phyloP scores from a whole-genome alignment of 306 rosid species.

The Lagenaria siceraria region DNA sequence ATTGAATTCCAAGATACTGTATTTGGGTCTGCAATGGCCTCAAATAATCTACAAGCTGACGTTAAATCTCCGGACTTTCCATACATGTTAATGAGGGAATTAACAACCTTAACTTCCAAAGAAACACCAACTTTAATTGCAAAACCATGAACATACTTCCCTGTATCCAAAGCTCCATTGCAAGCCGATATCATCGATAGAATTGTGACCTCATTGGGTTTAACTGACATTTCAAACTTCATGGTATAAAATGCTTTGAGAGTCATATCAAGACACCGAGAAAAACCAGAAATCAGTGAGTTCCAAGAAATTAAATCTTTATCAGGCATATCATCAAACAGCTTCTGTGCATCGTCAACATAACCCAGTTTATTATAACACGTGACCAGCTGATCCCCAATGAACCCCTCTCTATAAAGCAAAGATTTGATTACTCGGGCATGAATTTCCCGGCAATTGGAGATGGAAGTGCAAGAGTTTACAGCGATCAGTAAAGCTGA shows the following conservation, averaged over 20 bases:
- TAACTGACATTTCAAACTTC: constrained; percentile 24
- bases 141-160: constrained; percentile 48
- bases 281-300: constrained; percentile 53
- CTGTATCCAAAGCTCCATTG: constrained; percentile 26
- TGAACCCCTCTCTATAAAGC: constrained; percentile 48
- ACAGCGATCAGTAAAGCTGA: constrained; percentile 33
- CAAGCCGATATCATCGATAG: constrained; percentile 51
- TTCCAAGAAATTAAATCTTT: constrained; percentile 64
- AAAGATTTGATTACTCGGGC: constrained; percentile 49
- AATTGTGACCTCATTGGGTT: constrained; percentile 44
- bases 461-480: constrained; percentile 32
- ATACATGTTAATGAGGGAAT: constrained; percentile 53
- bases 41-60: constrained; percentile 36
- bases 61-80: constrained; percentile 43
- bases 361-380: constrained; percentile 35
- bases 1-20: constrained; percentile 60
- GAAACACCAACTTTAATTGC: constrained; percentile 37
- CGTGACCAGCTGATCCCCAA: constrained; percentile 60
- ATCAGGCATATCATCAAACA: constrained; percentile 56
- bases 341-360: constrained; percentile 31
- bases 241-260: constrained; percentile 28
- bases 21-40: constrained; percentile 31
- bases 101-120: constrained; percentile 40
- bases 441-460: constrained; percentile 39
- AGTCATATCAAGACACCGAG: constrained; percentile 27